Percentiles rank a stretch among this genome's conserved stretches.
phyloP scores from a whole-genome alignment of 2,329 filamentous ascomycete species.

The Dryadomyces quercus-mongolicae region DNA sequence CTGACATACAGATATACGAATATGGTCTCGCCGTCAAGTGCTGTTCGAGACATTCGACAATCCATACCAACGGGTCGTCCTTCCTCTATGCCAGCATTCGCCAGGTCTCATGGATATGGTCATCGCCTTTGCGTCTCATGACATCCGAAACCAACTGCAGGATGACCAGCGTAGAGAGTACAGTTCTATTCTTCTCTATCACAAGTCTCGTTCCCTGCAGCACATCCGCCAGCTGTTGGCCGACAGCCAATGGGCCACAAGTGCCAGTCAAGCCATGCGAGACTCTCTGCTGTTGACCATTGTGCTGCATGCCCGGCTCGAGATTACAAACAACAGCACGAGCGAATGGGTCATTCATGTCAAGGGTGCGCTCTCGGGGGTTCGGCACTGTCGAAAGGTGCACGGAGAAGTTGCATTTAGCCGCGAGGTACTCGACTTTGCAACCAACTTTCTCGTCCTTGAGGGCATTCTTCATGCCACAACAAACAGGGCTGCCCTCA shows the following conservation, averaged over 20 bases:
- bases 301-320: background rate
- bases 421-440: constrained; percentile 3
- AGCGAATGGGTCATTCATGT: constrained; percentile 3
- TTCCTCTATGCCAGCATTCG: background rate
- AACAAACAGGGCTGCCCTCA: background rate
- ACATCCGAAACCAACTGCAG: constrained; percentile 1
- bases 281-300: constrained; percentile 1
- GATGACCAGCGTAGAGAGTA: background rate
- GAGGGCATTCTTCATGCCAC: constrained; percentile 1
- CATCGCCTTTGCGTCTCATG: constrained; percentile 3
- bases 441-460: background rate
- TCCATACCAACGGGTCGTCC: background rate
- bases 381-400: background rate
- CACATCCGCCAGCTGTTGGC: background rate
- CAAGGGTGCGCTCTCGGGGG: background rate
- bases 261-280: background rate
- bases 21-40: background rate
- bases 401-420: constrained; percentile 1
- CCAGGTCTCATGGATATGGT: constrained; percentile 2
- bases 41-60: background rate
- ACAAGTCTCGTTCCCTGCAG: constrained; percentile 2
- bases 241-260: background rate
- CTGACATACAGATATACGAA: background rate
- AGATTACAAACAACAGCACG: constrained; percentile 5
- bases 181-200: background rate